Percentiles rank a stretch among this genome's conserved stretches.
phyloP scores from a whole-genome alignment of 768 basidiomycete species.

The Mycena floridula region DNA sequence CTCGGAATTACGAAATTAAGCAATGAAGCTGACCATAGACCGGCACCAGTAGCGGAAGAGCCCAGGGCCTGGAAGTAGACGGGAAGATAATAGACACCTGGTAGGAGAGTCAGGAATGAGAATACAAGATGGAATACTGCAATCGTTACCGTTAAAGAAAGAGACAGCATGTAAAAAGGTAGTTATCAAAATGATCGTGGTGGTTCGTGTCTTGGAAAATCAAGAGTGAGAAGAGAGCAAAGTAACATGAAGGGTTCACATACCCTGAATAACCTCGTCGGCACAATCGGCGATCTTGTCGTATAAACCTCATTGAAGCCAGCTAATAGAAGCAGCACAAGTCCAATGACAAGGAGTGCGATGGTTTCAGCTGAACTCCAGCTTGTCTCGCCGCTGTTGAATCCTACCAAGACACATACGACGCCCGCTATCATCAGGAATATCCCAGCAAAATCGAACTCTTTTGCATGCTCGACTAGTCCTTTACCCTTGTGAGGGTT shows the following conservation, averaged over 20 bases:
- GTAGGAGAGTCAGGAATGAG: neutral
- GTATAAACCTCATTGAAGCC: slow-evolving; percentile 58
- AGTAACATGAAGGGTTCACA: slow-evolving; percentile 2
- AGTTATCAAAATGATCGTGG: slow-evolving; percentile 49
- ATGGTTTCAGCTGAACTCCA: slow-evolving; percentile 63
- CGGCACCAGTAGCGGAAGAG: slow-evolving; percentile 64
- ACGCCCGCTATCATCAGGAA: slow-evolving; percentile 56
- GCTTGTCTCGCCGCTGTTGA: slow-evolving; percentile 59
- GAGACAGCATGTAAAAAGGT: slow-evolving; percentile 57
- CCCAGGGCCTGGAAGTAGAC: slow-evolving; percentile 78
- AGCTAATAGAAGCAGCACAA: slow-evolving; percentile 42
- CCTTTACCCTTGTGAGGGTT: slow-evolving; percentile 64
- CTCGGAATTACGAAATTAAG: neutral
- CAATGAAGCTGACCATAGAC: slow-evolving; percentile 43
- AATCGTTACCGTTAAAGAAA: slow-evolving; percentile 47
- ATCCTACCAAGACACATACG: slow-evolving; percentile 65
- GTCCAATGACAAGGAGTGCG: slow-evolving; percentile 53
- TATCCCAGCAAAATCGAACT: slow-evolving; percentile 73
- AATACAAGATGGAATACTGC: neutral
- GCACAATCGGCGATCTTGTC: slow-evolving; percentile 61
- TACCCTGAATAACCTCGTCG: slow-evolving; percentile 70
- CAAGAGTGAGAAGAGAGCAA: neutral
- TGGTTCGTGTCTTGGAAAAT: slow-evolving; percentile 57
- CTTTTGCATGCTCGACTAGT: slow-evolving; percentile 47
- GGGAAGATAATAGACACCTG: slow-evolving; percentile 63